Evolutionary conservation across 2,329 filamentous ascomycete species (phyloP).

Genomic region (Arthrobotrys megalospora): DNA sequence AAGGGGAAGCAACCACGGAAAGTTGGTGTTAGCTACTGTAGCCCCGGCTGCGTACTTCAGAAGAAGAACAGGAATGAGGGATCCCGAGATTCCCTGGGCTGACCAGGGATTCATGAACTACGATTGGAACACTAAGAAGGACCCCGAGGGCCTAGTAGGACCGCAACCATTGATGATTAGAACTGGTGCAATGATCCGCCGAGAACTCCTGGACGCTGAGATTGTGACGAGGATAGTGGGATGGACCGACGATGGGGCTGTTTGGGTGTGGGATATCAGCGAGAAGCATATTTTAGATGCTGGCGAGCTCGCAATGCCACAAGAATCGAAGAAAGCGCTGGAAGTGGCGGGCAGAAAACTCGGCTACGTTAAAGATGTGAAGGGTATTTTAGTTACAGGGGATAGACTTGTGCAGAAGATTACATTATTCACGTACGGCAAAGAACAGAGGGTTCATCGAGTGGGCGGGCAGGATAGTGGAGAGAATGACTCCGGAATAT

Average conservation of each 20-base stretch:
- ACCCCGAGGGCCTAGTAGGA: neutral
- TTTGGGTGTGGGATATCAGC: constrained; percentile 55
- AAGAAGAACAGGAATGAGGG: constrained; percentile 31
- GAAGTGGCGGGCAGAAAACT: constrained; percentile 38
- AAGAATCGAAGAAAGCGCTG: neutral
- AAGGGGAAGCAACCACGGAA: constrained; percentile 1
- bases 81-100: constrained; percentile 50
- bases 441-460: constrained; percentile 36
- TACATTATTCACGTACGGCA: constrained; percentile 42
- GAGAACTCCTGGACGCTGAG: constrained; percentile 40
- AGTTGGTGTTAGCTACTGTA: constrained; percentile 25
- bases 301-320: neutral
- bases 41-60: constrained; percentile 48
- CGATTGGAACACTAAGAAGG: constrained; percentile 16
- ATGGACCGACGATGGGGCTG: constrained; percentile 33
- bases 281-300: constrained; percentile 48
- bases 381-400: constrained; percentile 39
- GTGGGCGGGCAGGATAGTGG: constrained; percentile 29
- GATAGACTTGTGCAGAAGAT: constrained; percentile 41
- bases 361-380: constrained; percentile 47
- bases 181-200: constrained; percentile 36
- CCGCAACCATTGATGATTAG: constrained; percentile 24
- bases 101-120: constrained; percentile 40
- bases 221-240: constrained; percentile 44
- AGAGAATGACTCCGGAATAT: constrained; percentile 47